These are phyloP conservation scores for Plasmodium sp. DNA, from an alignment of 169 alveolate genomes.

Conservation along the genomic window DNA sequence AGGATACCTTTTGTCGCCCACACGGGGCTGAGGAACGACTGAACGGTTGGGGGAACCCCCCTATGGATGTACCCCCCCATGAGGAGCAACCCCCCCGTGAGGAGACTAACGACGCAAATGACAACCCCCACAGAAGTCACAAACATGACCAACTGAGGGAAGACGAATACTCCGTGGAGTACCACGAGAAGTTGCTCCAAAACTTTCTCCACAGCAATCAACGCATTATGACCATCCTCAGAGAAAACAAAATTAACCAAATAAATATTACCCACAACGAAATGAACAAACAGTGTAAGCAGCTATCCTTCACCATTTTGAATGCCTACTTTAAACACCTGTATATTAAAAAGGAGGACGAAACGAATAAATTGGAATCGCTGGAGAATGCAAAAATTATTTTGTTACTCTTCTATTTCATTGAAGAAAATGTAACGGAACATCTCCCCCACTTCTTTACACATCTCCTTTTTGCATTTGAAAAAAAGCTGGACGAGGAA, in stretches of 20 bases:
- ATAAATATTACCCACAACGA: constrained; percentile 39
- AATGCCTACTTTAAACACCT: constrained; percentile 32
- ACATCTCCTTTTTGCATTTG: constrained; percentile 14
- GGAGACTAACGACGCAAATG: not conserved
- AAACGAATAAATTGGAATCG: not conserved
- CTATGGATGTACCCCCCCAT: not conserved
- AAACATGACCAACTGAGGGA: not conserved
- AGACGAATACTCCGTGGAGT: not conserved
- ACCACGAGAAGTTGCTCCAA: constrained; percentile 8
- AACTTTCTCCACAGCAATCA: constrained; percentile 14
- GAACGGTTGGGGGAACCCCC: not conserved
- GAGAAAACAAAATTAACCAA: constrained; percentile 25
- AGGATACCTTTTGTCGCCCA: not conserved
- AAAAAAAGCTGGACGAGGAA: constrained; percentile 30
- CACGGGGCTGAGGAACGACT: not conserved
- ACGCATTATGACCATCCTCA: constrained; percentile 4
- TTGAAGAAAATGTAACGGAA: constrained; percentile 59
- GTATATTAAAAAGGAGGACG: constrained; percentile 19
- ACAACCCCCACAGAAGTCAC: not conserved
- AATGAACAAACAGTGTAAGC: constrained; percentile 24
- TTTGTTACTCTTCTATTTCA: constrained; percentile 47
- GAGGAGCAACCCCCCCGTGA: not conserved
- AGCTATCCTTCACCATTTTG: constrained; percentile 30
- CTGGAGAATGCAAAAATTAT: constrained; percentile 38
- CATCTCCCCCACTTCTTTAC: constrained; percentile 53